phyloP scores from a whole-genome alignment of 2,329 filamentous ascomycete species.

The Coniochaeta hoffmannii region DNA sequence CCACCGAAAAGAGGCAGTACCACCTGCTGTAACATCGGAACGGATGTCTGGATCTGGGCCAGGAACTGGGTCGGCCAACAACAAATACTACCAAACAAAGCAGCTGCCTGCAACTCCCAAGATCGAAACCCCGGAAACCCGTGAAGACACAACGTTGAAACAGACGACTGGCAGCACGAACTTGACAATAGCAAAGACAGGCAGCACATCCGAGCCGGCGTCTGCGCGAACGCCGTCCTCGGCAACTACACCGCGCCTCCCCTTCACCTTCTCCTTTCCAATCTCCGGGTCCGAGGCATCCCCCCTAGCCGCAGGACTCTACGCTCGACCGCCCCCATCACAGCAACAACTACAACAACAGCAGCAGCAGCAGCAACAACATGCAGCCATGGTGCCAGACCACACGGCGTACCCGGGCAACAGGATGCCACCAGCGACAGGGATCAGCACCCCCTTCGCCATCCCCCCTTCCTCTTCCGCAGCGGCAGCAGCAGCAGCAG shows the following conservation, averaged over 20 bases:
- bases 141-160: not conserved
- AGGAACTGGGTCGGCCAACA: constrained; percentile 7
- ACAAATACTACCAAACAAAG: constrained; percentile 17
- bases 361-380: constrained; percentile 18
- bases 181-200: not conserved
- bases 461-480: constrained; percentile 11
- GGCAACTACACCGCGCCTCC: constrained; percentile 3
- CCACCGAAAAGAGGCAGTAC: not conserved
- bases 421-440: constrained; percentile 9
- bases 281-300: not conserved
- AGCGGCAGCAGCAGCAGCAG: constrained; percentile 9
- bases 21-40: constrained; percentile 2
- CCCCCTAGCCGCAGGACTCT: not conserved
- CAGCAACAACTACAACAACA: constrained; percentile 1
- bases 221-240: constrained; percentile 15
- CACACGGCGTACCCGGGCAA: constrained; percentile 9
- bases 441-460: constrained; percentile 1
- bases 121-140: constrained; percentile 9
- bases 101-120: constrained; percentile 19
- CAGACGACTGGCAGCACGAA: not conserved
- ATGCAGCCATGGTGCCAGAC: constrained; percentile 27
- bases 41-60: constrained; percentile 13
- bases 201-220: constrained; percentile 12
- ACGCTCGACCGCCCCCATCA: constrained; percentile 3
- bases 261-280: not conserved